Evolutionary conservation across 345 rosid species (phyloP), one percentile per base, ranked within the genome.

Genomic region (Boechera stricta): DNA sequence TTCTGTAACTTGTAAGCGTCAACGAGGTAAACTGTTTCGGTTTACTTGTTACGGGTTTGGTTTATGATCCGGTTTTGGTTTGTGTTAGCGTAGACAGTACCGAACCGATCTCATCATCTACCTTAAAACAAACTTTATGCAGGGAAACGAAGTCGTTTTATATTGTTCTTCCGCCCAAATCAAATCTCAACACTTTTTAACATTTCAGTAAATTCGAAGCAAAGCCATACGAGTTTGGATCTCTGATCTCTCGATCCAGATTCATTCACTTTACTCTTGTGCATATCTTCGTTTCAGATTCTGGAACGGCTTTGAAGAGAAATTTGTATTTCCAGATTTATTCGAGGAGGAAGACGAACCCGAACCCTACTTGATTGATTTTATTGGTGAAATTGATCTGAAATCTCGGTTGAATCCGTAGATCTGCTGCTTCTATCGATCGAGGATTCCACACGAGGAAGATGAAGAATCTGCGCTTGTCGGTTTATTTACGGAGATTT

Each of bases 151-250:
- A 45, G 32, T 59, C 55, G 67, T 47, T 56, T 71, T 18, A 26
- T 4, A 42, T 32, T 52, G 57, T 63, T 77, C 75, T 77, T 71
- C 80, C 80, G 72, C 71, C 66, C 59, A 77, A 77, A 71, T 77
- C 72, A 77, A 77, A 71, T 77, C 80, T 70, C 67, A 53, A 67
- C 48, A 59, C 59, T 70, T 38, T 21, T 21, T 21, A 21, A 24
- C 4, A 39, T 39, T 39, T 39, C 42, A 39, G 69, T 60, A 60
- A 48, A 16, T 49, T 60, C 63, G 29, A 52, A 69, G 58, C 10
- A 10, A 39, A 39, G 42, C 11, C 42, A 41, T 41, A 39, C 12
- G 15, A 11, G 29, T 7, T 29, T 29, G 10, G 71, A 71, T 56
- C 76, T 70, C 21, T 42, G 70, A 77, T 71, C 72, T 65, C 35